Evolutionary conservation across 2,329 filamentous ascomycete genomes (phyloP), one percentile per base, ranked within the genome.

Genomic region (Pyrenochaeta sp.): DNA sequence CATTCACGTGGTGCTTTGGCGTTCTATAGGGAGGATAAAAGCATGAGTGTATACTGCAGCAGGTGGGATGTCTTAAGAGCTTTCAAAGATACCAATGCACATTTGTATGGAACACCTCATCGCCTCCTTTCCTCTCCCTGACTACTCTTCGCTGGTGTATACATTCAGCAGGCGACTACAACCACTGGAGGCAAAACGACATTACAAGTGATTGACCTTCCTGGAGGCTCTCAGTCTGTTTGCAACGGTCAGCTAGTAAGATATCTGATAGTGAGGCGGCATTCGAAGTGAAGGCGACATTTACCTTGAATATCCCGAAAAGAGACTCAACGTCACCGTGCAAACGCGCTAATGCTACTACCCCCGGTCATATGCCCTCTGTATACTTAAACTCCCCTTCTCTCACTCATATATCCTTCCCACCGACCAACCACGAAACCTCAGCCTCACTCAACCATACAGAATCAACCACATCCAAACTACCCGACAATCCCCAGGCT

Each of bases 1-100:
- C 61, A 62, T 67, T 56, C 58, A 65, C 56, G 56, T 48, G 70
- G 71, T 67, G 71, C 66, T 68, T 54, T 64, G 70, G 69, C 62
- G 67, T 71, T 72, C 42, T 50, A 42, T 34, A 40, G 25, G 22
- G 56, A 51, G 42, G 52, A 27, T 37, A 56, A 66, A 65, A 70
- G 61, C 47, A 56, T 37, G 48, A 36, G 32, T 59, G 44, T 53
- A 47, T 60, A 44, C 13, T 15, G 42, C 12, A 39, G 42, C 5
- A 44, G 12, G 42, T 15, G 24, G 24, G 15, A 47, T 30, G 30
- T 64, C 24, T 45, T 40, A 42, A 43, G 27, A 46, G 24, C 40
- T 43, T 53, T 50, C 37, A 39, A 34, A 60, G 62, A 67, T 68
- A 68, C 61, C 60, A 68, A 57, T 59, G 37, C 43, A 61, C 43